Percentiles rank a stretch among this genome's conserved stretches.
Conservation (phyloP, 2,329 filamentous ascomycete genomes). For the Parascedosporium putredinis region DNA sequence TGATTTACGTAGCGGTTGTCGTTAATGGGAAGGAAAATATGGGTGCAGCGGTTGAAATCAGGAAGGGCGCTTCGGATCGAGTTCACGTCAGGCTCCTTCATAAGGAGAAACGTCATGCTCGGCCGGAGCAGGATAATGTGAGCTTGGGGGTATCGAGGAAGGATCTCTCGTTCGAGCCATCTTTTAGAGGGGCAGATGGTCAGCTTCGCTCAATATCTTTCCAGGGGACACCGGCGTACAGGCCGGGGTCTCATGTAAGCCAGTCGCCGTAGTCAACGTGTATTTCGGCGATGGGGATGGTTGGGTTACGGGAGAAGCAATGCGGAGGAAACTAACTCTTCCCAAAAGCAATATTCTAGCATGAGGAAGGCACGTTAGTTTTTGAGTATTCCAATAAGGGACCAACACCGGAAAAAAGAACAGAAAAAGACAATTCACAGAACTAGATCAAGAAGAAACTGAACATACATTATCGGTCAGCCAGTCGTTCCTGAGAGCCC, state of each 20-base stretch:
- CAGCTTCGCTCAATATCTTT: slow-evolving; percentile 13
- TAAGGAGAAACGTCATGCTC: slow-evolving; percentile 84
- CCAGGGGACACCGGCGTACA: too few species aligned
- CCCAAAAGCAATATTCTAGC: slow-evolving; percentile 93
- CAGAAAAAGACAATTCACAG: too few species aligned
- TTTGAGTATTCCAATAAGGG: too few species aligned
- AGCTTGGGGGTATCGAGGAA: slow-evolving; percentile 68
- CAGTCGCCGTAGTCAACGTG: too few species aligned
- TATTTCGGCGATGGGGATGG: neutral
- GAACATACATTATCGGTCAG: slow-evolving; percentile 78
- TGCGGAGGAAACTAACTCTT: slow-evolving; percentile 54
- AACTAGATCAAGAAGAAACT: slow-evolving; percentile 6
- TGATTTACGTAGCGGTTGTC: slow-evolving; percentile 66
- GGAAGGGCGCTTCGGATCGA: slow-evolving; percentile 60
- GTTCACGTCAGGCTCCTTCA: slow-evolving; percentile 55
- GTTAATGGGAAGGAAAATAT: slow-evolving; percentile 94
- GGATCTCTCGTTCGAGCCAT: slow-evolving; percentile 82
- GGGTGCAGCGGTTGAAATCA: slow-evolving; percentile 69
- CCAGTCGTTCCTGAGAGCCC: slow-evolving; percentile 86
- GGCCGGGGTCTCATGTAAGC: too few species aligned
- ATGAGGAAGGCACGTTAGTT: slow-evolving; percentile 2
- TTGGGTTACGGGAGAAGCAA: neutral
- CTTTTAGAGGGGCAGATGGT: slow-evolving; percentile 23
- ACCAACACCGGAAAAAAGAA: too few species aligned
- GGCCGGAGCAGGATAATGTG: slow-evolving; percentile 86